phyloP scores from a whole-genome alignment of 768 basidiomycete genomes.

The Calocybe gangraenosa region DNA sequence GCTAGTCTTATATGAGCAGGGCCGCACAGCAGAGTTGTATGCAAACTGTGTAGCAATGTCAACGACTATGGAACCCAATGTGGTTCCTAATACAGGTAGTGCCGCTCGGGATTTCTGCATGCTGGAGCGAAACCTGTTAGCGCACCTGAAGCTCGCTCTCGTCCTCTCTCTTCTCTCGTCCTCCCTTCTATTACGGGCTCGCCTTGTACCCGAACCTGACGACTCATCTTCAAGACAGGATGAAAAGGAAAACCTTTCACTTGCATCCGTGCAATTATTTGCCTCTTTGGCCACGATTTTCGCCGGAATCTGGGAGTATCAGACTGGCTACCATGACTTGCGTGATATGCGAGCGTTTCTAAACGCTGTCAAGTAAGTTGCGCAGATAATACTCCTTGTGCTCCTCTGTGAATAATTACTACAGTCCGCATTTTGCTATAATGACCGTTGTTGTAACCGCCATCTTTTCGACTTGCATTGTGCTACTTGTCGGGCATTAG shows the following conservation, averaged over 20 bases:
- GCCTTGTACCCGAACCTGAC: slow-evolving; percentile 44
- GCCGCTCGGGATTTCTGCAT: slow-evolving; percentile 73
- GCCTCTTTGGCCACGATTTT: slow-evolving; percentile 51
- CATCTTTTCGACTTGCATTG: slow-evolving; percentile 49
- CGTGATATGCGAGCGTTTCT: slow-evolving; percentile 58
- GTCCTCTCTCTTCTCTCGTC: slow-evolving; percentile 60
- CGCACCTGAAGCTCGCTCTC: slow-evolving; percentile 63
- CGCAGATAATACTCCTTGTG: not conserved
- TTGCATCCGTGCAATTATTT: slow-evolving; percentile 49
- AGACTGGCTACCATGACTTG: slow-evolving; percentile 52
- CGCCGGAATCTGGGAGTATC: slow-evolving; percentile 67
- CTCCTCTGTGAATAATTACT: slow-evolving; percentile 3
- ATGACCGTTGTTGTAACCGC: slow-evolving; percentile 45
- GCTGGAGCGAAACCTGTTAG: slow-evolving; percentile 72
- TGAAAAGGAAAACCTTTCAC: slow-evolving; percentile 31
- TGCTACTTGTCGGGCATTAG: slow-evolving; percentile 36
- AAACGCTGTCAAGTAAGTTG: slow-evolving; percentile 48
- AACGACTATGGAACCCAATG: slow-evolving; percentile 16
- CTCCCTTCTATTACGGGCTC: slow-evolving; percentile 57
- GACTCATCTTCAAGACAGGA: slow-evolving; percentile 10
- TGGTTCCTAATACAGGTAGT: slow-evolving; percentile 49
- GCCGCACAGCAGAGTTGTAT: too few relatives aligned
- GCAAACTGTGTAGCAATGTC: too few relatives aligned
- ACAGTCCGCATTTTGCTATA: slow-evolving; percentile 47
- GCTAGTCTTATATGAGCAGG: too few relatives aligned